phyloP scores from a whole-genome alignment of 106 monocot genomes.

The Narthecium ossifragum region DNA sequence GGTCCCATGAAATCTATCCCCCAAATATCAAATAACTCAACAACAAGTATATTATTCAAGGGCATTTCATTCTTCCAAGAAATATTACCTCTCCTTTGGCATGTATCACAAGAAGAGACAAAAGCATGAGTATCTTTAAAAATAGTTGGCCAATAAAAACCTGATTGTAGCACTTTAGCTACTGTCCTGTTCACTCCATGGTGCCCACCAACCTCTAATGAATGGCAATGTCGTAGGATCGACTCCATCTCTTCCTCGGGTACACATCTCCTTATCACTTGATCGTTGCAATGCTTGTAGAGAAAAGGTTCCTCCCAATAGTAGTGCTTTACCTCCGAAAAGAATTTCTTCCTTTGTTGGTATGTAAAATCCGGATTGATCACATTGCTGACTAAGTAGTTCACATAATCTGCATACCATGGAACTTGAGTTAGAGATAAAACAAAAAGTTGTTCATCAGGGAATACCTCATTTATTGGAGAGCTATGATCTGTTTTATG shows the following conservation, averaged over 20 bases:
- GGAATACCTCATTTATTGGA: constrained; percentile 1
- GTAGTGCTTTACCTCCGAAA: background rate
- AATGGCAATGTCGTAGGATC: background rate
- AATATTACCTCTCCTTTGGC: constrained; percentile 1
- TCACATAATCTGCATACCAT: background rate
- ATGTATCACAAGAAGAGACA: background rate
- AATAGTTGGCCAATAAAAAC: constrained; percentile 4
- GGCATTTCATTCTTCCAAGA: background rate
- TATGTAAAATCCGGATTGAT: background rate
- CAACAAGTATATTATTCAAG: background rate
- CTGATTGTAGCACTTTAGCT: background rate
- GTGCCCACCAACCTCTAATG: background rate
- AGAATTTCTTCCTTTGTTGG: constrained; percentile 1
- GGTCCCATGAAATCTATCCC: too few relatives aligned
- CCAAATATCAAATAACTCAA: background rate
- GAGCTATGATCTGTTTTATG: background rate
- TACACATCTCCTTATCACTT: background rate
- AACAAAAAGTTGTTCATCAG: background rate
- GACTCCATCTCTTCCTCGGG: background rate
- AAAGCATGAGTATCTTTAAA: background rate
- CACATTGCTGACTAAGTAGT: background rate
- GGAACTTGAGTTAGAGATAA: background rate
- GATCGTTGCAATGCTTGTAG: background rate
- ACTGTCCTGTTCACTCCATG: background rate
- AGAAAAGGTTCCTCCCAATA: constrained; percentile 2